These are phyloP conservation scores for Colletotrichum lini DNA, from an alignment of 2,329 filamentous ascomycete species.

Conservation along the genomic window DNA sequence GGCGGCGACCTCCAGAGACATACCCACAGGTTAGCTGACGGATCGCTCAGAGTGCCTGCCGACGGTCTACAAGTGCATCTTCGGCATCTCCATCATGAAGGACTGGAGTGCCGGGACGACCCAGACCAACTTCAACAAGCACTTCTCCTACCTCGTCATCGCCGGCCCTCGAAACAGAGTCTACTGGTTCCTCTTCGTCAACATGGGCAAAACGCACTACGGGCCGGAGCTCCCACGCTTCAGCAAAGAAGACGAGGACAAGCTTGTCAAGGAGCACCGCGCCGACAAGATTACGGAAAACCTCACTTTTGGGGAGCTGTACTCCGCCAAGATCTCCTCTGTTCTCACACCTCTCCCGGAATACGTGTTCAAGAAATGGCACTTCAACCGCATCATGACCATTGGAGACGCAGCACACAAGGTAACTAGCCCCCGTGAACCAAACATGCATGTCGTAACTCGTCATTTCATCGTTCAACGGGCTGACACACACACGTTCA, in stretches of 20 bases:
- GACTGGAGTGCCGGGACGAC: conserved; percentile 43
- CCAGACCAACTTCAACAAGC: conserved; percentile 46
- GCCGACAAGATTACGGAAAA: conserved; percentile 45
- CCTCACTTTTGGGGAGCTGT: conserved; percentile 51
- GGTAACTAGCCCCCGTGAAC: conserved; percentile 38
- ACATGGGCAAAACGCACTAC: conserved; percentile 7
- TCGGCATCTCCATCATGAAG: conserved; percentile 53
- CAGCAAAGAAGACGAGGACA: conserved; percentile 50
- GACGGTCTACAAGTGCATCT: conserved; percentile 53
- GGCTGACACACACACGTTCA: not conserved
- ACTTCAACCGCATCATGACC: conserved; percentile 49
- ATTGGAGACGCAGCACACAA: conserved; percentile 54
- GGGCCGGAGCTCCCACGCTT: conserved; percentile 47
- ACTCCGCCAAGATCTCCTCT: conserved; percentile 46
- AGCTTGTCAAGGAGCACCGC: conserved; percentile 46
- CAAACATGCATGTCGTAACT: not conserved
- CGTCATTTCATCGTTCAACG: not conserved
- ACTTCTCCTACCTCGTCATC: conserved; percentile 47
- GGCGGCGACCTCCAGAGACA: too few species aligned
- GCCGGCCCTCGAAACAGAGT: conserved; percentile 49
- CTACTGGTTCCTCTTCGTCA: conserved; percentile 55
- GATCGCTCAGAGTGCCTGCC: conserved; percentile 4
- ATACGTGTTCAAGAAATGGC: conserved; percentile 52
- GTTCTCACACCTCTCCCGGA: conserved; percentile 53
- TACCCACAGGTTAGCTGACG: not conserved